A percentile compares a stretch with the other conserved stretches of the same genome.
Conservation (phyloP, 768 basidiomycete species). For the Asterophora lycoperdoides region DNA sequence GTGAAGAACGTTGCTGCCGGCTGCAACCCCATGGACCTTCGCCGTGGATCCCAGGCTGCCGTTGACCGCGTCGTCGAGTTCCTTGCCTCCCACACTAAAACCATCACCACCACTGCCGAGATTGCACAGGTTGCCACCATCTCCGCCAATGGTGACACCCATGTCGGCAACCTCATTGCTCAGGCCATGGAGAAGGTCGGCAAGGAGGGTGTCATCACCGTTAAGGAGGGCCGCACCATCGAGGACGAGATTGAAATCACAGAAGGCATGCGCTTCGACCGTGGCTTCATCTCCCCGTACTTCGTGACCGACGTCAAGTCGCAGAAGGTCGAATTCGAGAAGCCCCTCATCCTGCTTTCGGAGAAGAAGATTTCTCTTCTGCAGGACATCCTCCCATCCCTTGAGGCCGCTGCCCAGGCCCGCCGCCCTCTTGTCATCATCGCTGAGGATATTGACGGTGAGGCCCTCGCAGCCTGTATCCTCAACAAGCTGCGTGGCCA, state of each 20-base stretch:
- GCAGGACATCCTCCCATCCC: conserved; percentile 91
- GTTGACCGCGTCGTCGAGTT: conserved; percentile 93
- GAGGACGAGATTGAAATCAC: conserved; percentile 99
- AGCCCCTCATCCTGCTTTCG: conserved; percentile 86
- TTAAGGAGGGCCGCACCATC: conserved; percentile 97
- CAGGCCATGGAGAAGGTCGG: conserved; percentile 99
- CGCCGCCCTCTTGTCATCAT: conserved; percentile 93
- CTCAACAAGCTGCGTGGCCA: conserved; percentile 99
- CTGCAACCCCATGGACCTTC: conserved; percentile 99
- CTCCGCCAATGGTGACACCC: conserved; percentile 74
- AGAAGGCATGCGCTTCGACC: conserved; percentile 99
- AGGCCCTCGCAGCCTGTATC: conserved; percentile 96
- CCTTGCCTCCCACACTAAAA: conserved; percentile 83
- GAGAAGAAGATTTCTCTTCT: conserved; percentile 98
- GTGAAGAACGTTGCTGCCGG: conserved; percentile 99
- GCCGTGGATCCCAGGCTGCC: conserved; percentile 95
- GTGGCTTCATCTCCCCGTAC: conserved; percentile 96
- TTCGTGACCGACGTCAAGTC: conserved; percentile 97
- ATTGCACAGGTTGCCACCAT: conserved; percentile 99
- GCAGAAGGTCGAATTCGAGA: conserved; percentile 96
- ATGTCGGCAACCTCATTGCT: conserved; percentile 92
- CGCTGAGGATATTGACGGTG: conserved; percentile 96
- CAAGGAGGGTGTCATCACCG: conserved; percentile 99
- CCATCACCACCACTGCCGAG: conserved; percentile 95
- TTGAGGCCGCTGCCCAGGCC: conserved; percentile 75